Base-by-base conservation (phyloP, 2,329 filamentous ascomycete species). In the Fusarium fracticaudum region DNA sequence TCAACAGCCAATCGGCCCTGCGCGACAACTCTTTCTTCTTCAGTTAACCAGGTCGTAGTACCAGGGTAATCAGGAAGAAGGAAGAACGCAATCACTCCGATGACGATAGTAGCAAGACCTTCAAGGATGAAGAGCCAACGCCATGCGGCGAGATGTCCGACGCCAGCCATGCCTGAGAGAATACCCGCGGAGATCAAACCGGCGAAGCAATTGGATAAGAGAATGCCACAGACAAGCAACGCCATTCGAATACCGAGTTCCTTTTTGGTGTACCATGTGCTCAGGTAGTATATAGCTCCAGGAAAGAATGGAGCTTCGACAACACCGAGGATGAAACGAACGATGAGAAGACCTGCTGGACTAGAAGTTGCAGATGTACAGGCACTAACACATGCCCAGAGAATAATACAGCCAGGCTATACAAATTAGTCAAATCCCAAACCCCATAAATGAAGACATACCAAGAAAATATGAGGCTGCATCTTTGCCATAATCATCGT, bases 401-500 rank as follows among this genome's bases (percentile, higher is more conserved):
- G 35, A 11, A 54, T 29, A 5, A 54, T 54, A 6, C 24, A 54
- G 0, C 51, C 51, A 26, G 51, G 51, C 51, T 54, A 29, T 12
- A 29, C 13, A 22, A 15, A 5, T 54, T 38, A 54, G 50, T 4
- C 18, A 8, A 3, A 2, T 13, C 5, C 3, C 10, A 10, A 29
- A 29, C 0, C 5, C 5, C 7, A 8, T 18, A 29, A 29, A 9
- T 0, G 3, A 29, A 29, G 5, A 22, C 50, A 6, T 38, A 38
- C 51, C 5, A 54, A 13, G 35, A 54, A 54, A 11, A 54, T 26
- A n/a, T 38, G 51, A 18, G 51, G 51, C 18, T 54, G 51, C 35
- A 54, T 54, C 35, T 54, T 54, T 54, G 51, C 29, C 24, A 54
- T 38, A 5, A 54, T 54, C 33, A 54, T 12, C 0, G 51, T 54